Evolutionary conservation across 2,329 filamentous ascomycete species (phyloP).

Genomic region (Arthrinium puccinioides): DNA sequence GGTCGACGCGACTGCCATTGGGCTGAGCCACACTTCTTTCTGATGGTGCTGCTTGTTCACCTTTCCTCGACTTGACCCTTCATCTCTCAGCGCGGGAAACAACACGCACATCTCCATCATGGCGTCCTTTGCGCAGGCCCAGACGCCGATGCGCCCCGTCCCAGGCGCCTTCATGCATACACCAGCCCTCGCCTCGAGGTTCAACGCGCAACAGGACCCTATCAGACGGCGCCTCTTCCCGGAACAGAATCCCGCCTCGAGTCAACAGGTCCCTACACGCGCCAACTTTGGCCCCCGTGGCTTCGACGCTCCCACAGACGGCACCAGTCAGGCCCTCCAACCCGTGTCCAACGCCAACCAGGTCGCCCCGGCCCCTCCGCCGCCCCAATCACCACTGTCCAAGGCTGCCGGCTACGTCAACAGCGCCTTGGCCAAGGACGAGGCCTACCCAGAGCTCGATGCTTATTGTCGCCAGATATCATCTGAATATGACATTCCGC

Average conservation of each 20-base stretch:
- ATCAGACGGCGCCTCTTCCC: slow-evolving; percentile 46
- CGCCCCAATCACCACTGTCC: slow-evolving; percentile 49
- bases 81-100: no score
- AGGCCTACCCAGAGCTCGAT: slow-evolving; percentile 81
- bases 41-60: no score
- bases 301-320: slow-evolving; percentile 9
- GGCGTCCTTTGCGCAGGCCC: slow-evolving; percentile 3
- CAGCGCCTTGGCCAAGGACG: slow-evolving; percentile 66
- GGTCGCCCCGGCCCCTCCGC: slow-evolving; percentile 21
- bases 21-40: no score
- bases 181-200: slow-evolving; percentile 52
- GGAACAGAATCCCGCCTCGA: slow-evolving; percentile 12
- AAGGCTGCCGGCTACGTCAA: slow-evolving; percentile 82
- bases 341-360: slow-evolving; percentile 18
- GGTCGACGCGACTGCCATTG: no score
- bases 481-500: slow-evolving; percentile 80
- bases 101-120: background rate
- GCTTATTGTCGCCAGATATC: slow-evolving; percentile 82
- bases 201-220: slow-evolving; percentile 34
- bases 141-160: slow-evolving; percentile 63
- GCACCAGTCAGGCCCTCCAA: background rate
- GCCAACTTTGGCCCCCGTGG: slow-evolving; percentile 4
- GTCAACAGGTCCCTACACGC: slow-evolving; percentile 9
- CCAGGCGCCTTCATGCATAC: slow-evolving; percentile 74
- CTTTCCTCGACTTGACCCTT: no score